Base-by-base conservation (phyloP, 2,329 filamentous ascomycete genomes). In the Penicillium sclerotigenum region DNA sequence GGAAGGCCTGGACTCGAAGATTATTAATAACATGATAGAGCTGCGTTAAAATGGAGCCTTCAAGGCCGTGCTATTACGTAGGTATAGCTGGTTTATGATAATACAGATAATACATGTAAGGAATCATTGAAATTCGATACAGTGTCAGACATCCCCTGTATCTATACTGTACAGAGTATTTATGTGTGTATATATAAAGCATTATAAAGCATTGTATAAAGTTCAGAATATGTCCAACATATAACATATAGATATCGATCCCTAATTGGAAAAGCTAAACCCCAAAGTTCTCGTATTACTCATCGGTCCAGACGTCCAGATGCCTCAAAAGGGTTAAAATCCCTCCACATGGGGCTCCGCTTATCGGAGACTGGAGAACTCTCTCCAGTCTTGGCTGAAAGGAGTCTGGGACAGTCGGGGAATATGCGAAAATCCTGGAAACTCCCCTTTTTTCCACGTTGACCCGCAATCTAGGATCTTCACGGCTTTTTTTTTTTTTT, bases 321-420 rank as follows among this genome's bases (percentile, higher is more conserved):
- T 10, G n/a, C 11, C 13, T 20, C 33, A 18, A 38, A 22, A 14
- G 13, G 22, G 52, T n/a, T 42, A 37, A 13, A 26, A 18, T 20
- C 22, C 20, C 47, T 49, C 47, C 47, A 40, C 37, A 41, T 34
- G n/a, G n/a, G 51, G 45, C 51, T 49, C 52, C 46, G 51, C 51
- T 48, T 22, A 28, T 48, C 51, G 51, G 46, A 49, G 29, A 42
- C 52, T 42, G 46, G 52, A 54, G 45, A 34, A 50, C 13, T 14
- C 33, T 52, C 31, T 52, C 31, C 50, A 45, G 50, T 47, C 18
- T 49, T 52, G 20, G 29, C 38, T 20, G 48, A 24, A n/a, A 33
- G n/a, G n/a, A 47, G 50, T 26, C 34, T 47, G 51, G 51, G 52
- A 56, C 52, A 52, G n/a, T n/a, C n/a, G 53, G 51, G 51, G 52